A percentile compares a stretch with the other conserved stretches of the same genome.
Evolutionary conservation across 2,329 filamentous ascomycete genomes (phyloP).

Genomic region (Colletotrichum coccodes): DNA sequence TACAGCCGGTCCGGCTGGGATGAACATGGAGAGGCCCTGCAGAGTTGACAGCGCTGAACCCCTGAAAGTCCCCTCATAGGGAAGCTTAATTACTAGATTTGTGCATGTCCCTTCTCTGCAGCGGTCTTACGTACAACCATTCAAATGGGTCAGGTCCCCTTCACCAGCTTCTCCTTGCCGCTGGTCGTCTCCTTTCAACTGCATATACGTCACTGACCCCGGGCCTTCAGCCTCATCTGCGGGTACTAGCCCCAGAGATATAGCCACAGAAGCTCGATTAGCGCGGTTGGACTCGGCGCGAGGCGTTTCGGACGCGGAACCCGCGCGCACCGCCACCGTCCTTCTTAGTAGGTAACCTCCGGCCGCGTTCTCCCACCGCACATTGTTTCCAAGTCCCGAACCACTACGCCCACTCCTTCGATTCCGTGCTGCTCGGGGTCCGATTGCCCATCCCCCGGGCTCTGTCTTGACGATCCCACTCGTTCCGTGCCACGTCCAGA

Average conservation of each 20-base stretch:
- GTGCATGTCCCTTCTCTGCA: neutral
- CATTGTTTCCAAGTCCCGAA: neutral
- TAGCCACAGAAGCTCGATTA: neutral
- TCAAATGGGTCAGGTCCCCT: conserved; percentile 3
- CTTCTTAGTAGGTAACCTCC: conserved; percentile 20
- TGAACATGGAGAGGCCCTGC: neutral
- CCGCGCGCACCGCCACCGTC: conserved; percentile 23
- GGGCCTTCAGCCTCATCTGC: neutral
- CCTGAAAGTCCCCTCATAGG: neutral
- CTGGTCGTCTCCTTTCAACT: neutral
- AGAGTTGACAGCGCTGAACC: neutral
- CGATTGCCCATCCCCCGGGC: neutral
- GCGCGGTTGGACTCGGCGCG: neutral
- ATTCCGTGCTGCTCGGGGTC: conserved; percentile 3
- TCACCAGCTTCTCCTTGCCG: neutral
- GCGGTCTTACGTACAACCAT: neutral
- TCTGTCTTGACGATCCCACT: neutral
- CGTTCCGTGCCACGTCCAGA: neutral
- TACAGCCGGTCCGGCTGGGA: neutral
- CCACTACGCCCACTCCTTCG: neutral
- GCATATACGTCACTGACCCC: conserved; percentile 1
- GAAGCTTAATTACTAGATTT: conserved; percentile 6
- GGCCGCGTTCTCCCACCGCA: conserved; percentile 1
- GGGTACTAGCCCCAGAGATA: neutral
- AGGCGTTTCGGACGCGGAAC: neutral